Conservation (phyloP, 768 basidiomycete species). For the Suillus hirtellus region DNA sequence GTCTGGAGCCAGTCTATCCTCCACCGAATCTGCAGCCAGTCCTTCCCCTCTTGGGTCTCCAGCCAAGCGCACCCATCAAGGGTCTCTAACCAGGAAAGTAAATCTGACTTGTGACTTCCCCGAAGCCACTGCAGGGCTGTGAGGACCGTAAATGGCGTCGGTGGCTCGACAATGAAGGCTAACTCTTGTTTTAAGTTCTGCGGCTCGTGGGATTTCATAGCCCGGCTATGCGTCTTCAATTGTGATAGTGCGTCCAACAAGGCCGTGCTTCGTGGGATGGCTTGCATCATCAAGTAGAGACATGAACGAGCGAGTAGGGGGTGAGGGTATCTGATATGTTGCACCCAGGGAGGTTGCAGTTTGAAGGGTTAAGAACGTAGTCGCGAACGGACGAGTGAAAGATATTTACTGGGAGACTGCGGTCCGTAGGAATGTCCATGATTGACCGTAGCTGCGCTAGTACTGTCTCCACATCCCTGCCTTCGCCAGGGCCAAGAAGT, state of each 20-base stretch:
- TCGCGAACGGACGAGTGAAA: neutral
- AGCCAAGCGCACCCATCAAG: neutral
- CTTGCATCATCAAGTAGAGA: neutral
- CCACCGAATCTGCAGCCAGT: neutral
- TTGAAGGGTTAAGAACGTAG: neutral
- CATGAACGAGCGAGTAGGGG: neutral
- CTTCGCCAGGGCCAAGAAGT: constrained; percentile 1
- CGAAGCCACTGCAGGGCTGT: neutral
- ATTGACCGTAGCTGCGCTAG: neutral
- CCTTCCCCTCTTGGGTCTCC: neutral
- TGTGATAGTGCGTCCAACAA: neutral
- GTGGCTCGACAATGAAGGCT: neutral
- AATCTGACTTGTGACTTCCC: neutral
- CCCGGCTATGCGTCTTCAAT: neutral
- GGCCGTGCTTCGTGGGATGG: neutral
- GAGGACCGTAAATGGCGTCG: neutral
- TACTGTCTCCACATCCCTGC: neutral
- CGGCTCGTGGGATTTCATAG: neutral
- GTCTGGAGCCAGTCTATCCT: neutral
- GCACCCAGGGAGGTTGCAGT: neutral
- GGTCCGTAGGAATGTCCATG: neutral
- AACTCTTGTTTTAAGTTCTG: neutral
- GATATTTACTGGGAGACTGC: neutral
- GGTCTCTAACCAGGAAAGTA: neutral
- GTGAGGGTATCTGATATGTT: neutral